A percentile compares a stretch with the other conserved stretches of the same genome.
Evolutionary conservation across 140 eudicot genomes (phyloP).

Genomic region (Oenanthe javanica): DNA sequence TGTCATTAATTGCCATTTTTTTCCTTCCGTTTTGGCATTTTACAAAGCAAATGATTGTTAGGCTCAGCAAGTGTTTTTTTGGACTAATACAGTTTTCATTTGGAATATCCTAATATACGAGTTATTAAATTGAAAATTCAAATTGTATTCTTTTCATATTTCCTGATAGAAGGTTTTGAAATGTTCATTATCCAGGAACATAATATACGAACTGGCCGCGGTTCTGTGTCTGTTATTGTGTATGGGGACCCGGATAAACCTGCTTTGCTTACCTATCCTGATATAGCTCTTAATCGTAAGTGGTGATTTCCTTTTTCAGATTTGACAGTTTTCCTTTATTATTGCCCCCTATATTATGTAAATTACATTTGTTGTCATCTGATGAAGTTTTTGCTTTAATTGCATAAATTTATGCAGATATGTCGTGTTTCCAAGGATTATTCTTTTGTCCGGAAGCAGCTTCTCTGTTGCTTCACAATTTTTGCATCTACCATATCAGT

Average conservation of each 20-base stretch:
- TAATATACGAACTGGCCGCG: slow-evolving; percentile 64
- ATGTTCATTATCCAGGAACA: slow-evolving; percentile 56
- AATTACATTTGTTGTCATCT: neutral
- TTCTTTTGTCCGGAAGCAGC: slow-evolving; percentile 99
- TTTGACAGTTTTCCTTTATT: neutral
- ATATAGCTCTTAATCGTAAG: slow-evolving; percentile 97
- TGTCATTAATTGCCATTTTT: neutral
- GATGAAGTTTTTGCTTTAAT: neutral
- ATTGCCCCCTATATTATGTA: neutral
- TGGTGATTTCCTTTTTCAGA: neutral
- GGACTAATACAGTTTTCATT: neutral
- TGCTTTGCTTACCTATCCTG: slow-evolving; percentile 90
- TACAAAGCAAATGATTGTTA: neutral
- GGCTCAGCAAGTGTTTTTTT: neutral
- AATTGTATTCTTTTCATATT: neutral
- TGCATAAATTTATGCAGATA: slow-evolving; percentile 31
- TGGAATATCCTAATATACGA: neutral
- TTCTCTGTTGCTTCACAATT: slow-evolving; percentile 84
- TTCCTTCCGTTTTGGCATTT: neutral
- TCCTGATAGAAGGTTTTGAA: neutral
- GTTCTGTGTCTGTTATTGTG: slow-evolving; percentile 88
- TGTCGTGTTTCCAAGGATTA: slow-evolving; percentile 97
- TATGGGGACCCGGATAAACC: slow-evolving; percentile 98
- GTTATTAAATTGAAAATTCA: neutral
- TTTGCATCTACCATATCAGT: slow-evolving; percentile 95